phyloP scores from a whole-genome alignment of 2,329 filamentous ascomycete species.

The Penicillium sp. region DNA sequence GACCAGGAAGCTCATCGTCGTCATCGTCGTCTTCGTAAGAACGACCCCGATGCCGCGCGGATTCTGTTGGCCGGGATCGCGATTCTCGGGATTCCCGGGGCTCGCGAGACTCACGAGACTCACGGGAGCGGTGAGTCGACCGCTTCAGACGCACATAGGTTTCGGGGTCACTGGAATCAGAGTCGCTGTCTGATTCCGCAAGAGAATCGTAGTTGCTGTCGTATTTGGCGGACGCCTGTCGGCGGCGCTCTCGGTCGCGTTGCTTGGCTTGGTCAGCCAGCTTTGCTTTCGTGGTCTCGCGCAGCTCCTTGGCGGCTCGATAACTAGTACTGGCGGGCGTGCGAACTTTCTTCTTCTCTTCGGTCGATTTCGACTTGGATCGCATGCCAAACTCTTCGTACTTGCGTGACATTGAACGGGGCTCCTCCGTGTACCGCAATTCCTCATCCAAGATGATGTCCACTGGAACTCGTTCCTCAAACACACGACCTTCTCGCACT shows the following conservation, averaged over 20 bases:
- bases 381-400: slow-evolving; percentile 41
- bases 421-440: slow-evolving; percentile 40
- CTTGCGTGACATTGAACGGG: slow-evolving; percentile 43
- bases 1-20: slow-evolving; percentile 26
- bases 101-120: slow-evolving; percentile 14
- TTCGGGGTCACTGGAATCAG: slow-evolving; percentile 33
- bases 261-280: slow-evolving; percentile 41
- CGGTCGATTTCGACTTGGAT: slow-evolving; percentile 33
- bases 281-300: slow-evolving; percentile 34
- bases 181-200: slow-evolving; percentile 37
- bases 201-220: slow-evolving; percentile 26
- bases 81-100: slow-evolving; percentile 10
- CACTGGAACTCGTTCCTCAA: slow-evolving; percentile 48
- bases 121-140: slow-evolving; percentile 14
- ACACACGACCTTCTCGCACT: slow-evolving; percentile 45
- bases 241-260: slow-evolving; percentile 47
- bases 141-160: slow-evolving; percentile 25
- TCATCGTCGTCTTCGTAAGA: slow-evolving; percentile 33
- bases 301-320: slow-evolving; percentile 37
- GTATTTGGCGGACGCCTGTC: slow-evolving; percentile 45
- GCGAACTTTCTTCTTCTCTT: slow-evolving; percentile 41
- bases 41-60: slow-evolving; percentile 25
- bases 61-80: slow-evolving; percentile 25
- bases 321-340: slow-evolving; percentile 25
- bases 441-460: slow-evolving; percentile 43